phyloP scores from a whole-genome alignment of 202 grass and related monocot species.

The Zoysia matrella region DNA sequence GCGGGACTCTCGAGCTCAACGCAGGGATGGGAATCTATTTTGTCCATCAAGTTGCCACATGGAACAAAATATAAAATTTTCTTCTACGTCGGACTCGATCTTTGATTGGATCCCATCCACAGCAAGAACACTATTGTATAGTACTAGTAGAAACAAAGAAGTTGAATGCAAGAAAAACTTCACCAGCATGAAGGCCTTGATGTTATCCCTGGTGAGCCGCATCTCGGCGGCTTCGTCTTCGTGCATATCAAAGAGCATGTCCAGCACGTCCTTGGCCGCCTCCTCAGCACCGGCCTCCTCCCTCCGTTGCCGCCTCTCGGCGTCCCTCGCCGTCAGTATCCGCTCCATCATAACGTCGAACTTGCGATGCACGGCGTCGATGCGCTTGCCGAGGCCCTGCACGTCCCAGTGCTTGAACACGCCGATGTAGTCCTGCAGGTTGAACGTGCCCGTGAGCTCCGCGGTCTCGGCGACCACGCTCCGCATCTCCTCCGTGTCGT shows the following conservation, averaged over 20 bases:
- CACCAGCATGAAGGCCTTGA: conserved; percentile 92
- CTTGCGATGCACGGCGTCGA: conserved; percentile 44
- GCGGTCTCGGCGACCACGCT: conserved; percentile 45
- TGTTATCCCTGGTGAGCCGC: conserved; percentile 68
- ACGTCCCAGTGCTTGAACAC: conserved; percentile 65
- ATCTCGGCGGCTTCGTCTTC: conserved; percentile 67
- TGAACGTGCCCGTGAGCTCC: conserved; percentile 64
- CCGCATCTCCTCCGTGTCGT: conserved; percentile 58
- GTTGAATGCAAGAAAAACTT: background rate
- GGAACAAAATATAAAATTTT: background rate
- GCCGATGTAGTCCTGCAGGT: conserved; percentile 74
- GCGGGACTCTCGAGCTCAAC: background rate
- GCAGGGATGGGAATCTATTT: background rate
- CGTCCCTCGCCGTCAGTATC: conserved; percentile 65
- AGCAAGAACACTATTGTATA: background rate
- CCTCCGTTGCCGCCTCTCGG: conserved; percentile 19
- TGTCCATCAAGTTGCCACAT: background rate
- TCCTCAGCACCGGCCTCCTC: background rate
- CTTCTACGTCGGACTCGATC: background rate
- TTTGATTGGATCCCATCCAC: conserved; percentile 3
- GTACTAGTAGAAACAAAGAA: no score
- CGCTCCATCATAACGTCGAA: conserved; percentile 79
- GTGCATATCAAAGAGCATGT: conserved; percentile 80
- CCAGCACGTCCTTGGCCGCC: conserved; percentile 66
- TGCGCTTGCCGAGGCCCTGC: conserved; percentile 62